Base-by-base conservation (phyloP, 805 yeast genomes). In the Metschnikowia chrysomelidarum region DNA sequence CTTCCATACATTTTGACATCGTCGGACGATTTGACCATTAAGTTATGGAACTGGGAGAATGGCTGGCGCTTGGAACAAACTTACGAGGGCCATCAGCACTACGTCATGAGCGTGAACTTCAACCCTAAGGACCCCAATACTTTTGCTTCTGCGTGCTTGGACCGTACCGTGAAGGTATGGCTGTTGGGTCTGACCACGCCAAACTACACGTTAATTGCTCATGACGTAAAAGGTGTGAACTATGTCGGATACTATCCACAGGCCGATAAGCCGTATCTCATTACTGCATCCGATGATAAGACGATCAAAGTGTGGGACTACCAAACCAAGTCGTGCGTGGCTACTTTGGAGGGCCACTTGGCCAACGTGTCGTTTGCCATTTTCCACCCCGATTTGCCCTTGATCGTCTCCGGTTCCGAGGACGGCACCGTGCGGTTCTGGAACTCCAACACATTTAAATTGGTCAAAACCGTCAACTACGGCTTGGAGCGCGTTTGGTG, bases 401-500 rank as follows among this genome's bases (percentile, higher is more conserved):
- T 91, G 47, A 89, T 93, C 46, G 75, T 93, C 30, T 87, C 97
- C 3, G 99, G 99, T 47, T 83, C 96, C 34, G 99, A 93, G 65
- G 99, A 93, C 65, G 87, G 95, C 34, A 82, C 96, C 7, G 72
- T 93, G 49, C 87, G 89, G 57, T 75, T 93, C 53, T 93, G 99
- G 99, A 91, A 87, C 60, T 74, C 97, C 15, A 83, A 83, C 57
- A 87, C 98, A 22, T 93, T 91, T 68, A 87, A 87, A 64, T 75
- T 91, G 47, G 98, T 91, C 64, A 88, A 88, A 64, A 80, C 96
- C 6, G 69, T 91, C 43, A 89, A 87, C 64, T 81, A 86, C 57
- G 87, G 96, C 32, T 75, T 91, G 59, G 98, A 93, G 63, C 81
- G 99, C 55, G 93, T 93, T 34, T 93, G 99, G 99, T 89, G 98